These are phyloP conservation scores for Pichia membranifaciens DNA, from an alignment of 805 yeast genomes.

Conservation along the genomic window DNA sequence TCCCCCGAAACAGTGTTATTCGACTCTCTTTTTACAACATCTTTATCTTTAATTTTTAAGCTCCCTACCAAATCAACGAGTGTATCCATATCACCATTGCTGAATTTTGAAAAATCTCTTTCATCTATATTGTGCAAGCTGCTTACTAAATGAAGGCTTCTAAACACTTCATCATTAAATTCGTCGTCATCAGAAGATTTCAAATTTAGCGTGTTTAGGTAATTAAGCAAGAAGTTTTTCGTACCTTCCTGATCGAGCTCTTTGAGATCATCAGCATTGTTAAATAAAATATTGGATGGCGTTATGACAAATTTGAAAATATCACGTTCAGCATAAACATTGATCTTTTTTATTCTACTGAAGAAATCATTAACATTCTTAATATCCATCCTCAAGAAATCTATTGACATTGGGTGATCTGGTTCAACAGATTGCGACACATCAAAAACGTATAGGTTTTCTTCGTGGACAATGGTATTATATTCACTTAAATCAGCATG, in stretches of 20 bases:
- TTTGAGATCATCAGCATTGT: constrained; percentile 20
- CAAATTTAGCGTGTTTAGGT: constrained; percentile 49
- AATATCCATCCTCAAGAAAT: constrained; percentile 94
- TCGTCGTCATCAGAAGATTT: constrained; percentile 46
- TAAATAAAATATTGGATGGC: constrained; percentile 11
- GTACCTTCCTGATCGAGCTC: constrained; percentile 30
- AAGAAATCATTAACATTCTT: constrained; percentile 92
- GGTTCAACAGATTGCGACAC: constrained; percentile 98
- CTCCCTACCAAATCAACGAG: constrained; percentile 58
- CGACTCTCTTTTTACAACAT: constrained; percentile 18
- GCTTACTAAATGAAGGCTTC: constrained; percentile 72
- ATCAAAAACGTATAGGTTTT: constrained; percentile 79
- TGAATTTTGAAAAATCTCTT: constrained; percentile 75
- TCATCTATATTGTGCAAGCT: constrained; percentile 83
- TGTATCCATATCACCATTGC: constrained; percentile 75
- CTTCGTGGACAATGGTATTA: constrained; percentile 80
- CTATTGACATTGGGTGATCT: constrained; percentile 94
- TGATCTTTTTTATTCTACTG: constrained; percentile 59
- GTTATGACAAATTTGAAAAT: constrained; percentile 70
- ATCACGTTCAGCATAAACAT: constrained; percentile 73
- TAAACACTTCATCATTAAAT: constrained; percentile 80
- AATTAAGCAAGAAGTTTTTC: constrained; percentile 35
- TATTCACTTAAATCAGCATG: constrained; percentile 98
- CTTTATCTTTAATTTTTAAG: constrained; percentile 22
- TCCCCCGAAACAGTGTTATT: constrained; percentile 26